Evolutionary conservation across 768 basidiomycete genomes (phyloP), one percentile per base, ranked within the genome.

Genomic region (Mycena polygramma): DNA sequence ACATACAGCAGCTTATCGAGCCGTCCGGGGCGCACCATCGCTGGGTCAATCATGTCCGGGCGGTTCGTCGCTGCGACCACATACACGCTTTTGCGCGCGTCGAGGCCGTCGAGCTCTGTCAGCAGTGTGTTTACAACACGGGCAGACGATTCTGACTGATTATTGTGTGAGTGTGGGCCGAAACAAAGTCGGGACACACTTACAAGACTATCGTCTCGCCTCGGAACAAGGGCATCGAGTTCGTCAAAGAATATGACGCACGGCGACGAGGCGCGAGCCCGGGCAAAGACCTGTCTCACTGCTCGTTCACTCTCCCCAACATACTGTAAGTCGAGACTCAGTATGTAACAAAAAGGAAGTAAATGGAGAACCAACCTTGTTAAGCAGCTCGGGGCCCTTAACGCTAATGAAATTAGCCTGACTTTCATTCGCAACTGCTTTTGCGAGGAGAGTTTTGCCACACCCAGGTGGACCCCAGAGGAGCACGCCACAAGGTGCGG

Each of bases 391-490:
- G 0, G 98, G 98, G 0, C 98, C 98, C 77, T 99, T 99, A 59
- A 99, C 94, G 76, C 95, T 97, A 77, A 99, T 98, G 76, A 99
- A 99, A 80, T 96, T 99, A 15, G 98, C 98, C 72, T 89, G 85
- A 62, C 92, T 94, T 82, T 98, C 98, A 78, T 96, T 98, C 11
- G 98, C 98, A 7, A 99, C 97, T 0, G 97, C 98, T 78, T 98
- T 99, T 0, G 98, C 98, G n/a, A 99, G 84, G 36, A 99, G 78
- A 0, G 98, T 99, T 83, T 99, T 99, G 7, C 98, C 98, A 77
- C 97, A 99, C 13, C 98, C 98, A 0, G 98, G 97, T 30, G 98
- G 98, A 37, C 98, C 98, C 98, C 98, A 99, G n/a, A 99, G 82
- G 41, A 99, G 82, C 4, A 99, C 98, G 0, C 97, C 98, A 76